Base-by-base conservation (phyloP, 768 basidiomycete genomes). In the Tricholoma sp. region DNA sequence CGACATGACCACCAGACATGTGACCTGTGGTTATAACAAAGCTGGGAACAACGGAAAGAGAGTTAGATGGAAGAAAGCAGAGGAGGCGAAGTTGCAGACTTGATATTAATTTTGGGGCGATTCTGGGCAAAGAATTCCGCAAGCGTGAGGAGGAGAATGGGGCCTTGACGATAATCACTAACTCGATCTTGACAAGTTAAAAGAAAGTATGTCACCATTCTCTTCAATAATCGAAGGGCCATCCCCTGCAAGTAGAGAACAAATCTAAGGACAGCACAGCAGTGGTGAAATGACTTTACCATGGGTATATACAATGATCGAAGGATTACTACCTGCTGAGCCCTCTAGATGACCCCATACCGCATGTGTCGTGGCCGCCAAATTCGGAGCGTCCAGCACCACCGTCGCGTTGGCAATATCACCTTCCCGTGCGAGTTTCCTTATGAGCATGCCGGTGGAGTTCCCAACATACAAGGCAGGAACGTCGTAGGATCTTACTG, bases 141-240 rank as follows among this genome's bases (percentile, higher is more conserved):
- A 58, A 70, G 65, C 6, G 69, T 58, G 20, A 70, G 60, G 8
- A 70, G 60, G 15, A 70, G 59, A 20, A 70, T 67, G 1, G 69
- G 69, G 32, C 68, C 66, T 70, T 33, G 1, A 29, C 17, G 12
- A 17, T 5, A 33, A 13, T 10, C 31, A 2, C 39, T n/a, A 29
- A 24, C 1, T 24, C 10, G 10, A 7, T 20, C 18, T 20, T 12
- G 11, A 20, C 18, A 44, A 10, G 8, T 20, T n/a, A 4, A 44
- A 12, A 24, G 24, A 9, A 10, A 15, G 12, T 6, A 49, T 55
- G 24, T 49, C 11, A 68, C 68, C 69, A 50, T 70, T 70, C 37
- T 70, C 69, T 56, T 70, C 69, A 45, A 70, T 62, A 31, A 70
- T 70, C n/a, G 66, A 65, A 3, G 69, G 69, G n/a, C 69, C 69